Base-by-base conservation (phyloP, 1,139 yeast species). In the Debaryomyces udenii region DNA sequence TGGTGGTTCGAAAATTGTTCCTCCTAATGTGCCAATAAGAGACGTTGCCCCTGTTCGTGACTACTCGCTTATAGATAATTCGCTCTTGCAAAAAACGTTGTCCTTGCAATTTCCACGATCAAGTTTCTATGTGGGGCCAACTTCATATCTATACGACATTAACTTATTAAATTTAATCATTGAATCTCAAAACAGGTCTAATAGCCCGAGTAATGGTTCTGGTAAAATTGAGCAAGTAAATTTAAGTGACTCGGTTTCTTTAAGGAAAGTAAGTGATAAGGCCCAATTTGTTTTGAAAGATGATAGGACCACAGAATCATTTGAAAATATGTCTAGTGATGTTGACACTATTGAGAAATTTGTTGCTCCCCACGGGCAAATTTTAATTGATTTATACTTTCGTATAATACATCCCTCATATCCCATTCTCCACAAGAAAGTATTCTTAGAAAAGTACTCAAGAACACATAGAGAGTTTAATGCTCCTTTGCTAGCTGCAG, bases 351-450 rank as follows among this genome's bases (percentile, higher is more conserved):
- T 86, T 17, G 94, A 86, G 55, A 74, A 77, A 51, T 73, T 84
- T 47, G 81, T 86, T 28, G 83, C 87, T 13, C 94, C 94, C 0
- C 87, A 84, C 61, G 94, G 94, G 1, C 86, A 81, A 50, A 76
- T 79, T 7, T 66, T 86, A 40, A 80, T 86, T 31, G 86, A 85
- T 51, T 69, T 85, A 20, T 86, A 85, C 53, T 86, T 86, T 59
- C 70, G 86, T 47, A 76, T 83, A n/a, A 78, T 86, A 16, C 94
- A 86, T 57, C 93, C 93, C 0, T 80, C 85, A 3, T 83, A 84
- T 59, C 94, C 94, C 1, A 83, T 86, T 13, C 61, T 86, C 41
- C 93, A 86, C 57, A 86, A 85, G 52, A 80, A 81, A 51, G 91
- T 86, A 13, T 86, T 86, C 50, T 59, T 86, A 48, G 93, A 86